A percentile compares a stretch with the other conserved stretches of the same genome.
These are phyloP conservation scores for Arthrobotrys iridis DNA, from an alignment of 2,329 filamentous ascomycete genomes.

Conservation along the genomic window DNA sequence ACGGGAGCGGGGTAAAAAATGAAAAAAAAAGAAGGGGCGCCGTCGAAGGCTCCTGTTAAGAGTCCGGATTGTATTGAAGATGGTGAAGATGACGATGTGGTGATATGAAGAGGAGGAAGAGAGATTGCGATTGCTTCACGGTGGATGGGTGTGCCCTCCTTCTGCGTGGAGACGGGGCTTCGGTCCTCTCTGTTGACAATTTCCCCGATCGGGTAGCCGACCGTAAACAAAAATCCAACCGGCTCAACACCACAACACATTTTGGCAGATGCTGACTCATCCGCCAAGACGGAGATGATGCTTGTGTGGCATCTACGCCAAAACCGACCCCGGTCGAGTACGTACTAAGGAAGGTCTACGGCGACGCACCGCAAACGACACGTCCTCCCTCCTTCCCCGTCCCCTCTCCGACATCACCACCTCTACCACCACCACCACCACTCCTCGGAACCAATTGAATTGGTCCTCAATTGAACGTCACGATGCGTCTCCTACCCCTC, in stretches of 20 bases:
- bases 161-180: not conserved
- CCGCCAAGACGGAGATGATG: constrained; percentile 15
- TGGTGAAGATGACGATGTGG: not conserved
- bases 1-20: constrained; percentile 4
- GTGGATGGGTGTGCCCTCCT: not conserved
- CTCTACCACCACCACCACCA: not conserved
- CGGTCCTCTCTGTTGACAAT: constrained; percentile 33
- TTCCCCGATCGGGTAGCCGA: constrained; percentile 37
- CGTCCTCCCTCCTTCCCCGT: constrained; percentile 18
- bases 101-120: not conserved
- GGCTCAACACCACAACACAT: constrained; percentile 32
- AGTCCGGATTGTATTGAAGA: constrained; percentile 4
- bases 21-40: constrained; percentile 22
- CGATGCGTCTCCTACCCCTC: constrained; percentile 47
- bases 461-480: constrained; percentile 27
- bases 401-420: constrained; percentile 7
- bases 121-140: constrained; percentile 28
- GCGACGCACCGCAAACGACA: constrained; percentile 35
- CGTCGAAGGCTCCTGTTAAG: constrained; percentile 20
- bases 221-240: constrained; percentile 54
- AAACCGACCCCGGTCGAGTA: constrained; percentile 27
- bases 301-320: constrained; percentile 51
- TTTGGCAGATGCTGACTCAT: constrained; percentile 27
- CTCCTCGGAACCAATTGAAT: constrained; percentile 40
- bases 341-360: constrained; percentile 1